Evolutionary conservation across 192 early-diverging fungal species (phyloP).

Genomic region (Phycomyces blakesleeanus): DNA sequence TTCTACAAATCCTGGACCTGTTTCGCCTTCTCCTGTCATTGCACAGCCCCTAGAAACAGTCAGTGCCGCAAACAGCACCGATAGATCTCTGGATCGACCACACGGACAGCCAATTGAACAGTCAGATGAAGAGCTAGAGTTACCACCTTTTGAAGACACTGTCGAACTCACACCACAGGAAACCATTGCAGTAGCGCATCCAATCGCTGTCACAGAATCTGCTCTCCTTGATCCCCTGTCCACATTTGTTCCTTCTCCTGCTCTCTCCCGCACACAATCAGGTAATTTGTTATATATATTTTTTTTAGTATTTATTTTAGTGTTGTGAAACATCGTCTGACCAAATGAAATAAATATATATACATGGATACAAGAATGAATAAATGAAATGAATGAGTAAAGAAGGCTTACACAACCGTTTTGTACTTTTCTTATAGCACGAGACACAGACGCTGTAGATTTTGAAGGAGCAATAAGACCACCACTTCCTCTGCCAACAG

Average conservation of each 20-base stretch:
- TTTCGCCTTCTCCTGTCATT: background rate
- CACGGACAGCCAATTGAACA: background rate
- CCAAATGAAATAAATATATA: no score
- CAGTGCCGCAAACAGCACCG: background rate
- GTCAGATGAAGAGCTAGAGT: no score
- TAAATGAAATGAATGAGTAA: no score
- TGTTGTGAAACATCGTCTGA: no score
- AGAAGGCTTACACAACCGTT: no score
- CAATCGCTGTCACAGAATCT: background rate
- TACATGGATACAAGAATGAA: no score
- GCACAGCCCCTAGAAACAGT: background rate
- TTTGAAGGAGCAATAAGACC: no score
- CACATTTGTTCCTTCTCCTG: constrained; percentile 1
- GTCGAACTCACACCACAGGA: background rate
- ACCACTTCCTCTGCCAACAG: no score
- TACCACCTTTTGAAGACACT: no score
- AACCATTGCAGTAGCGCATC: background rate
- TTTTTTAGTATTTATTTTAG: background rate
- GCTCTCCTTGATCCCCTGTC: background rate
- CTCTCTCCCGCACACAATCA: background rate
- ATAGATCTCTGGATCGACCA: background rate
- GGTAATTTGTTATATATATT: background rate
- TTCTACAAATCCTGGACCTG: background rate
- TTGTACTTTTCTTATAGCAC: no score
- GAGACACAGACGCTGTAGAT: no score